Evolutionary conservation across 208 protist genomes (phyloP), one percentile per base, ranked within the genome.

Genomic region (Naegleria fowleri): DNA sequence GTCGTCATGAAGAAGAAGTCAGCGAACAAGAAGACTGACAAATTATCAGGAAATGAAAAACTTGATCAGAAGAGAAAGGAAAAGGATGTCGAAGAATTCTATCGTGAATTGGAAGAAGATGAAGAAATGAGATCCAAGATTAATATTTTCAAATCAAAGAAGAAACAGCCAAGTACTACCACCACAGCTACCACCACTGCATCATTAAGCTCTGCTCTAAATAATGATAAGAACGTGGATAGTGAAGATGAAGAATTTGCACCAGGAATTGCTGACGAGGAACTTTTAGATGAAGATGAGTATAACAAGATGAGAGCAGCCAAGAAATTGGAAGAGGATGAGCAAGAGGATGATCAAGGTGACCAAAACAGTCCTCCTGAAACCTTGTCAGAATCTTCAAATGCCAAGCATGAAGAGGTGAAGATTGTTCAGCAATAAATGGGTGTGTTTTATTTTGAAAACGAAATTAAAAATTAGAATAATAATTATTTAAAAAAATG

Each of bases 1-100:
- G 85, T 75, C 1, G 16, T 87, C 22, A 91, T 96, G 91, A 95
- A 95, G 84, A 58, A 89, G 89, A 15, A 16, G 3, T 89, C 91
- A 41, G 41, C 83, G 5, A 36, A 92, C 33, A 85, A 83, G 22
- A 90, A 93, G 29, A 85, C 92, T 76, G 51, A 48, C 22, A 94
- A 93, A 43, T 9, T 58, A 5, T 19, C 25, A 36, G 67, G 67
- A 36, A 36, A 29, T 79, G 67, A 36, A 7, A 79, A 79, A 33
- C 29, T 36, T 5, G 88, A 40, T n/a, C 51, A 9, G 5, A 55
- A 83, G 16, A 36, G 36, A 36, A 48, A 15, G 1, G 67, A n/a
- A 19, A 48, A 19, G 48, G 67, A 59, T 29, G 19, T 13, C 33
- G 92, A 92, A 55, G 85, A 33, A 36, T 76, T 67, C 15, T 25